These are phyloP conservation scores for Eleusine coracana DNA, from an alignment of 176 grass and related monocot genomes.

Conservation along the genomic window DNA sequence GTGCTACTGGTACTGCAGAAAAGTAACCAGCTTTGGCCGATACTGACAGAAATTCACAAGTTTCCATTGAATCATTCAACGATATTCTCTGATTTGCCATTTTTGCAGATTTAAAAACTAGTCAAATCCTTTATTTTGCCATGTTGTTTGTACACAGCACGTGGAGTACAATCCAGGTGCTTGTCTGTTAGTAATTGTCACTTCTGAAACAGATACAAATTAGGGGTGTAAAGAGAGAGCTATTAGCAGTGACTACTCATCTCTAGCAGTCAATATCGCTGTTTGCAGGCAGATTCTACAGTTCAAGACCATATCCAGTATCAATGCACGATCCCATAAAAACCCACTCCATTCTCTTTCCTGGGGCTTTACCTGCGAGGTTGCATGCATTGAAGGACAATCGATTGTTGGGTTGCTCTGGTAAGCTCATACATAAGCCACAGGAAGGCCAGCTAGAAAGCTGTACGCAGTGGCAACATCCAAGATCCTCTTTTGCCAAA, in stretches of 20 bases:
- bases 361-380: not conserved
- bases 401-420: not conserved
- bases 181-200: slow-evolving; percentile 42
- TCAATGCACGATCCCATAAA: not conserved
- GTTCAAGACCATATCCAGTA: not conserved
- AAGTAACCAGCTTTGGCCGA: too few species aligned
- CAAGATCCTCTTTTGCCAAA: slow-evolving; percentile 21
- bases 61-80: not conserved
- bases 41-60: not conserved
- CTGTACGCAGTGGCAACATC: slow-evolving; percentile 19
- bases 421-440: slow-evolving; percentile 38
- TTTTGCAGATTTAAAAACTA: not conserved
- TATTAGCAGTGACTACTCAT: slow-evolving; percentile 12
- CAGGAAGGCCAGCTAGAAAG: slow-evolving; percentile 38
- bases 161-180: slow-evolving; percentile 7
- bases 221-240: not conserved
- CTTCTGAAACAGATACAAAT: not conserved
- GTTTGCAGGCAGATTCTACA: slow-evolving; percentile 32
- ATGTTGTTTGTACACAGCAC: slow-evolving; percentile 2
- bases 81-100: not conserved
- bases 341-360: not conserved
- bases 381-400: slow-evolving; percentile 24
- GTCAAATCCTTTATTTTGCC: not conserved
- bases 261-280: slow-evolving; percentile 31
- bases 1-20: too few species aligned